Base-by-base conservation (phyloP, 306 rosid genomes). In the Inga laurina region DNA sequence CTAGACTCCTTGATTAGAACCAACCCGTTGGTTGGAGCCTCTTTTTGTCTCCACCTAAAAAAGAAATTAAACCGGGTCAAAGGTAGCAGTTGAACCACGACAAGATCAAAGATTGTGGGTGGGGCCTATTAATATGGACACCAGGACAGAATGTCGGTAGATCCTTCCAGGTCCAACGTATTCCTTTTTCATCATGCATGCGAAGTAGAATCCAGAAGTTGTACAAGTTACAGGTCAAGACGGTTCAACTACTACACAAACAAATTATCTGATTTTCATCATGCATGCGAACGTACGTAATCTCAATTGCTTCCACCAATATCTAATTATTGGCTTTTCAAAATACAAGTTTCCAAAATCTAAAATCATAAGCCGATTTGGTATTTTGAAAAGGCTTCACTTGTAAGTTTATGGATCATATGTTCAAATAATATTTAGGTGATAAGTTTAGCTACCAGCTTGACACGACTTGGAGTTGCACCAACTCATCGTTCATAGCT, bases 401-500 rank as follows among this genome's bases (percentile, higher is more conserved):
- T 24, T 11, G 13, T 51, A 19, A 74, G 45, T 78, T 13, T n/a
- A 10, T 59, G 41, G 34, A n/a, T 8, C 5, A 1, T 54, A 9
- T 46, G 41, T 61, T 72, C 22, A 56, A 54, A 82, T 27, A 35
- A 68, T 48, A 46, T 24, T 54, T 43, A 74, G 78, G 62, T 75
- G 46, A 70, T 52, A 70, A 70, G 74, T 41, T 70, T n/a, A 41
- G 8, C 73, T 37, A 68, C 37, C 18, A 62, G 16, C 16, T 27
- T 57, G 22, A 62, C 34, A 35, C 45, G 4, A 13, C 22, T 41
- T 34, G 5, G 10, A 39, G 14, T 51, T 45, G 19, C 46, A 71
- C 82, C 74, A 80, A 79, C 73, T 73, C 72, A 75, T 68, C 74
- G 56, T 48, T 24, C 45, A 7, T 51, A 30, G 7, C 66, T 34